Evolutionary conservation across 2,329 filamentous ascomycete genomes (phyloP).

Genomic region (Tolypocladium amazonense): DNA sequence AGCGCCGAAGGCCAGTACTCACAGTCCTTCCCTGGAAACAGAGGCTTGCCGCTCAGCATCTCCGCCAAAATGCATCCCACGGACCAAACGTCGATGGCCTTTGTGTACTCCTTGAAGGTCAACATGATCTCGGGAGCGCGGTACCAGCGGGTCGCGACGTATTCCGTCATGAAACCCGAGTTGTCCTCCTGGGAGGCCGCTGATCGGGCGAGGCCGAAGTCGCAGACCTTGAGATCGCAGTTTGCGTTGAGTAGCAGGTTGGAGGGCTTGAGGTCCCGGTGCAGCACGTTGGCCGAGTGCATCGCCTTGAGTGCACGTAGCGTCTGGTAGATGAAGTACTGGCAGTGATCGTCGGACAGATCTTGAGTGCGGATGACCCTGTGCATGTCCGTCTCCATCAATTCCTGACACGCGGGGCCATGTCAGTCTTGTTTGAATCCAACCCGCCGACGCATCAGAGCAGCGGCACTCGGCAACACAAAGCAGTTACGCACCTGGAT

Average conservation of each 20-base stretch:
- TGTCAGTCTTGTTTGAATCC: background rate
- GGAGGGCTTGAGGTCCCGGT: constrained; percentile 94
- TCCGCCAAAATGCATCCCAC: constrained; percentile 96
- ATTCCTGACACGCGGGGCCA: constrained; percentile 46
- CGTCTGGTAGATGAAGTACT: constrained; percentile 99
- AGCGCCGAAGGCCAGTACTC: constrained; percentile 26
- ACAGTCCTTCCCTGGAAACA: constrained; percentile 99
- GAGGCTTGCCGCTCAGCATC: constrained; percentile 96
- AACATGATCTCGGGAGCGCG: constrained; percentile 99
- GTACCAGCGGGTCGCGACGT: constrained; percentile 98
- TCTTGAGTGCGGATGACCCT: constrained; percentile 97
- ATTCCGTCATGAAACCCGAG: constrained; percentile 99
- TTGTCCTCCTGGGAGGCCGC: constrained; percentile 97
- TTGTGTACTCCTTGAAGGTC: constrained; percentile 99
- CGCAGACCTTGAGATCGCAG: constrained; percentile 97
- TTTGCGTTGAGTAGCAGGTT: constrained; percentile 96
- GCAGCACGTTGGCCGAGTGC: constrained; percentile 97
- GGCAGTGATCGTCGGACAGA: constrained; percentile 96
- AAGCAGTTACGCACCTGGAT: constrained; percentile 65
- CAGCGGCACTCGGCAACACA: background rate
- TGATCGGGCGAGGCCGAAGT: constrained; percentile 91
- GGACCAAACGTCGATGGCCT: constrained; percentile 98
- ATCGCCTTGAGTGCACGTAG: constrained; percentile 95
- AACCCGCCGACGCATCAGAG: background rate
- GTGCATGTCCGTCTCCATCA: constrained; percentile 99